These are phyloP conservation scores for Talaromyces sp. DNA, from an alignment of 2,329 filamentous ascomycete species.

Conservation along the genomic window DNA sequence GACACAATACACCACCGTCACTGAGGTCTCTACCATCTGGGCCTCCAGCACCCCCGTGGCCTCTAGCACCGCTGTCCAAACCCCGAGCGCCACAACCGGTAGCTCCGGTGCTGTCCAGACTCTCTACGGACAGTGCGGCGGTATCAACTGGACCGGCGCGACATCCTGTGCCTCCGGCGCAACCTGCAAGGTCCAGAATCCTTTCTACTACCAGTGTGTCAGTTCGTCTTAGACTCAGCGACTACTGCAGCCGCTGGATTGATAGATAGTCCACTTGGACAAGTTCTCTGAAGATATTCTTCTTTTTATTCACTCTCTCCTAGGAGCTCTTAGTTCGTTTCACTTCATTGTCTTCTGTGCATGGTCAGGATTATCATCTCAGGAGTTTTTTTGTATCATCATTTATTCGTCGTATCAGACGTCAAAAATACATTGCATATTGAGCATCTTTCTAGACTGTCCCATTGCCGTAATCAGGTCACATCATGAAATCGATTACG, in stretches of 20 bases:
- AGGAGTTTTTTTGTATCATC: conserved; percentile 4
- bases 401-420: not conserved
- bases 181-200: conserved; percentile 28
- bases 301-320: not conserved
- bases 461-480: not conserved
- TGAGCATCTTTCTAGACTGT: not conserved
- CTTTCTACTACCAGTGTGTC: conserved; percentile 33
- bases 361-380: not conserved
- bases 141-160: conserved; percentile 28
- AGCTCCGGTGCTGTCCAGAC: conserved; percentile 15
- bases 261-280: not conserved
- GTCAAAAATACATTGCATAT: not conserved
- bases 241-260: not conserved
- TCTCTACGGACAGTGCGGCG: conserved; percentile 29
- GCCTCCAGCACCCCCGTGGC: not conserved
- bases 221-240: not conserved
- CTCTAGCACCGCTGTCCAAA: not conserved
- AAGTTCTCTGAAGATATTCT: not conserved
- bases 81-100: not conserved
- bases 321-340: conserved; percentile 1
- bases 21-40: conserved; percentile 9
- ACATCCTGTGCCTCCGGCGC: conserved; percentile 26
- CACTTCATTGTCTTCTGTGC: not conserved
- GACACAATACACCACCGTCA: not conserved
- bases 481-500: too few relatives aligned